Evolutionary conservation across 1,284 basidiomycete species (phyloP), one percentile per base, ranked within the genome.

Genomic region (Agaricales sp.): DNA sequence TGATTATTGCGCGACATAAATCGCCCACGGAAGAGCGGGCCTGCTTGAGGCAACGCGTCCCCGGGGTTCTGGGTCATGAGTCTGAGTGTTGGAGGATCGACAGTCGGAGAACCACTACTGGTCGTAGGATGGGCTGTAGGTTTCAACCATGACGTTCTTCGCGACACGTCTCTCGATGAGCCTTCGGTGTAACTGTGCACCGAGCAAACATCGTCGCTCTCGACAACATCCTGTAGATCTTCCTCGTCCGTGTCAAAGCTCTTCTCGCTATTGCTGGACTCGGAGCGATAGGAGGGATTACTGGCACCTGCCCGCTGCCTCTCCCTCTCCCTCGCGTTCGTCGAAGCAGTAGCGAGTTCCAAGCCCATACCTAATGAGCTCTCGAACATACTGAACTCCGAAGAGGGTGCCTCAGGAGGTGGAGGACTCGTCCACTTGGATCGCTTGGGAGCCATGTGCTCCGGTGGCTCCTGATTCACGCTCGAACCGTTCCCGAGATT

Each of bases 341-440:
- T 74, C 1, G 79, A 70, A n/a, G 75, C 67, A 1, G 84, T 87
- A 4, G 84, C 86, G 12, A 87, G 63, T 37, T 77, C 76, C 22
- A 88, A 64, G 0, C 80, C 71, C 48, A 74, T 70, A 18, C 76
- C 84, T 11, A 88, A 69, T 48, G 78, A 70, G 53, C 71, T 74
- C 59, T 86, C 80, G 57, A 83, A 89, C 23, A 78, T 66, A 2
- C 71, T 71, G 45, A 75, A 82, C 57, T 77, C 82, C n/a, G 73
- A 73, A 13, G 75, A 69, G 0, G 86, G 70, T 1, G 86, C 87
- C 57, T 83, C 82, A 1, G 80, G 76, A 2, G 86, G 83, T n/a
- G 86, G 86, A 6, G 86, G 85, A 55, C 83, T 87, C 0, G 85
- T 89, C 85, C 85, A 88, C 61, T 83, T 82, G 23, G 73, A 67